phyloP scores from a whole-genome alignment of 345 rosid species.

The Hibiscus tridactylites region DNA sequence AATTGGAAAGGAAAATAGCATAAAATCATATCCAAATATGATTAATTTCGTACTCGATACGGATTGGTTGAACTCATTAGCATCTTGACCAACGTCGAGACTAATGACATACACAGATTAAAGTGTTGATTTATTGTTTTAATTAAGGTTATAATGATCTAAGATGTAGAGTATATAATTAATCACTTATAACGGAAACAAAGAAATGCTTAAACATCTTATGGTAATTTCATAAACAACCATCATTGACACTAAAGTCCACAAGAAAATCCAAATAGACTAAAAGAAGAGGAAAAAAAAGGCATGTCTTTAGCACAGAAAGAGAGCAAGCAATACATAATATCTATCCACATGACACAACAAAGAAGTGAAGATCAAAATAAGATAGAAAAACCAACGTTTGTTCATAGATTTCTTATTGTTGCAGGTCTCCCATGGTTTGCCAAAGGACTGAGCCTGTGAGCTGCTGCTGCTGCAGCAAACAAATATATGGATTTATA shows the following conservation, averaged over 20 bases:
- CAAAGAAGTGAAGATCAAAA: too few species aligned
- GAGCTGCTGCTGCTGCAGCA: constrained; percentile 14
- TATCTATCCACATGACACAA: too few species aligned
- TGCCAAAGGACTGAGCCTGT: constrained; percentile 22
- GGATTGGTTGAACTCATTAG: too few species aligned
- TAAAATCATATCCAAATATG: too few species aligned
- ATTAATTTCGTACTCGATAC: too few species aligned
- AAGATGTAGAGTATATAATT: not conserved
- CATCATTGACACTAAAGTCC: not conserved
- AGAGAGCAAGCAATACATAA: not conserved
- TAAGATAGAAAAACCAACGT: not conserved
- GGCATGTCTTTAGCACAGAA: not conserved
- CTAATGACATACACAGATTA: too few species aligned
- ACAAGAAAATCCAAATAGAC: not conserved
- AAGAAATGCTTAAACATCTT: not conserved
- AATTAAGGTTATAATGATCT: not conserved
- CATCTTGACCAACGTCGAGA: too few species aligned
- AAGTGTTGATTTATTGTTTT: not conserved
- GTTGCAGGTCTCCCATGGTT: constrained; percentile 22
- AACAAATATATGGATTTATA: not conserved
- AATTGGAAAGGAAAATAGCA: too few species aligned
- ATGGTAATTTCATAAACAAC: not conserved
- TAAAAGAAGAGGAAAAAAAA: too few species aligned
- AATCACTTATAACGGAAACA: not conserved
- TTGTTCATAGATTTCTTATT: constrained; percentile 7